Base-by-base conservation (phyloP, 371 early-diverging fungal genomes). In the Mortierella sp. region DNA sequence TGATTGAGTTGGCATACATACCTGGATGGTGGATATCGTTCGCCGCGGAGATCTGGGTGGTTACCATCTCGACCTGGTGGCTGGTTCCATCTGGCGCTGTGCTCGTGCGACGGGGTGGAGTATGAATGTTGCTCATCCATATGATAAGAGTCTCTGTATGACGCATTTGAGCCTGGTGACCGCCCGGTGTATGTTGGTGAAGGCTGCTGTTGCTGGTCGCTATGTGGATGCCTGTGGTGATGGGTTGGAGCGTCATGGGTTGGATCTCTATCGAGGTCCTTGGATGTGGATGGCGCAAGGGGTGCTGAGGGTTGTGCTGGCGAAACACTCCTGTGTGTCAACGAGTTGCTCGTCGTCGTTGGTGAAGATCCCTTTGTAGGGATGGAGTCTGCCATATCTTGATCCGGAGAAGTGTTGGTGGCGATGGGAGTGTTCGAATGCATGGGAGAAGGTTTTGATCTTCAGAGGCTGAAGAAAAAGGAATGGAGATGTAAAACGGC, bases 361-460 rank as follows among this genome's bases (percentile, higher is more conserved):
- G 27, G 51, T 28, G 60, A 34, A 34, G 34, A 10, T 34, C 7
- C 4, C 34, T 34, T 34, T 34, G 34, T 10, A 34, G 60, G 19
- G 60, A 60, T 9, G 59, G 38, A 18, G 52, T 27, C 18, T 50
- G 52, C 43, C 60, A 60, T 60, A 12, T 60, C 60, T 47, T 19
- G 46, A 57, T 57, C 58, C 30, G 58, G 58, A 18, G 23, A 19
- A 4, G 30, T 18, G 26, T 41, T 24, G 5, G 52, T 28, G 8
- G 52, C 52, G 13, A 51, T 16, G 28, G 43, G 26, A 10, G 49
- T 39, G 42, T 50, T 50, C 13, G 52, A 38, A 19, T 19, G 59
- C 50, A 59, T 59, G 24, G 16, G 16, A 13, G 7, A 39, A 3
- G 34, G 10, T 10, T 10, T 34, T 4, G 10, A 10, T 34, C 7